These are phyloP conservation scores for Eugenia klotzschiana DNA, from an alignment of 441 rosid species.

Conservation along the genomic window DNA sequence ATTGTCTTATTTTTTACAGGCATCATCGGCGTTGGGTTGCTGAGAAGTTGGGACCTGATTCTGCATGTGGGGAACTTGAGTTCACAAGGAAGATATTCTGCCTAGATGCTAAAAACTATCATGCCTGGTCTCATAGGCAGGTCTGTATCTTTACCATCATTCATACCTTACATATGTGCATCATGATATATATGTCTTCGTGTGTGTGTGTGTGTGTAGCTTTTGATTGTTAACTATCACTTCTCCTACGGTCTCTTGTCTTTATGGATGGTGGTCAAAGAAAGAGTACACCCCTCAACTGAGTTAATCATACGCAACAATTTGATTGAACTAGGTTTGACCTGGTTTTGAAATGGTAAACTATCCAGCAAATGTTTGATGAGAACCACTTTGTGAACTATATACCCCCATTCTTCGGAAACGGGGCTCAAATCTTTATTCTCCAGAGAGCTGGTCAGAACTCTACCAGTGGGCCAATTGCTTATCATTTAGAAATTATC, in stretches of 20 bases:
- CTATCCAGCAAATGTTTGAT: not conserved
- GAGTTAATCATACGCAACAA: not conserved
- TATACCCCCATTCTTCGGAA: not conserved
- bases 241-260: not conserved
- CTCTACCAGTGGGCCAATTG: not conserved
- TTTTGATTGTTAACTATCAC: not conserved
- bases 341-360: not conserved
- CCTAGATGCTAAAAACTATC: slow-evolving; percentile 77
- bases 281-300: not conserved
- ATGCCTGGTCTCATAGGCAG: slow-evolving; percentile 97
- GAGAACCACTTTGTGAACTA: not conserved
- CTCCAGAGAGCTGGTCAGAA: not conserved
- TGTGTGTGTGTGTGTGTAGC: not conserved
- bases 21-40: slow-evolving; percentile 97
- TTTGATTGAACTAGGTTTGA: not conserved
- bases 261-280: not conserved
- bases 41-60: slow-evolving; percentile 63
- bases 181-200: not conserved
- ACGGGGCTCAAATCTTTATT: not conserved
- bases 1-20: slow-evolving; percentile 25
- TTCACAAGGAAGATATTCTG: slow-evolving; percentile 50
- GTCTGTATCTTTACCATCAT: slow-evolving; percentile 20
- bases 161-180: not conserved
- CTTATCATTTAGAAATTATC: not conserved
- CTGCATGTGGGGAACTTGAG: slow-evolving; percentile 45